A percentile compares a stretch with the other conserved stretches of the same genome.
Evolutionary conservation across 768 basidiomycete genomes (phyloP).

Genomic region (Gyrodon lividus): DNA sequence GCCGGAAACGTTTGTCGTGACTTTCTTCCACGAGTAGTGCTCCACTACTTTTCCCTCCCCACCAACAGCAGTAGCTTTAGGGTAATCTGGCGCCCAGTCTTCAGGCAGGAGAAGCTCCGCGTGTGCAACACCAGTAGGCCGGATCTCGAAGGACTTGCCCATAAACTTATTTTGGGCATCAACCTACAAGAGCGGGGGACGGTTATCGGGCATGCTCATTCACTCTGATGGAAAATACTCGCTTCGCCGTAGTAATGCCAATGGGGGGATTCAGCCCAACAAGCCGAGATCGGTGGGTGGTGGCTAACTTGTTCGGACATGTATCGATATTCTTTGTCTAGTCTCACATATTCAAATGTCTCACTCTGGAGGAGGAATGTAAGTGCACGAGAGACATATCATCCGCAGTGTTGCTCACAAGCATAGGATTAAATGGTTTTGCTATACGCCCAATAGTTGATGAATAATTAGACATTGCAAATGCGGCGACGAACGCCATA

Average conservation of each 20-base stretch:
- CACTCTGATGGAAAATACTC: not conserved
- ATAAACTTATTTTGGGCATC: constrained; percentile 97
- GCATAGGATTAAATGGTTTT: constrained; percentile 96
- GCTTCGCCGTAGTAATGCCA: constrained; percentile 94
- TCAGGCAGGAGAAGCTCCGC: constrained; percentile 76
- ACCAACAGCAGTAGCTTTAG: constrained; percentile 45
- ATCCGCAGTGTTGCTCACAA: constrained; percentile 47
- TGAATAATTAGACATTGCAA: constrained; percentile 98
- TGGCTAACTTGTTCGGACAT: constrained; percentile 96
- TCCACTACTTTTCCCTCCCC: constrained; percentile 65
- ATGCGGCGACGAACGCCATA: constrained; percentile 91
- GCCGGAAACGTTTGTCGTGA: constrained; percentile 86
- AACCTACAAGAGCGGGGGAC: constrained; percentile 47
- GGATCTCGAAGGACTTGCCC: constrained; percentile 95
- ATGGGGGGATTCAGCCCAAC: constrained; percentile 85
- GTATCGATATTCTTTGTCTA: constrained; percentile 89
- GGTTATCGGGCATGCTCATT: not conserved
- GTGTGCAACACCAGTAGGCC: constrained; percentile 93
- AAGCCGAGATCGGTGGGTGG: constrained; percentile 95
- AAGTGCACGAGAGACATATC: not conserved
- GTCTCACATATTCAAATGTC: constrained; percentile 89
- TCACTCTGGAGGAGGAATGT: constrained; percentile 54
- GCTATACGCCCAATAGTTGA: constrained; percentile 95
- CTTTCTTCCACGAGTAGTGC: constrained; percentile 96
- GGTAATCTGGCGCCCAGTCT: constrained; percentile 61